phyloP scores from a whole-genome alignment of 805 yeast species.

The Kazachstania taianensis region DNA sequence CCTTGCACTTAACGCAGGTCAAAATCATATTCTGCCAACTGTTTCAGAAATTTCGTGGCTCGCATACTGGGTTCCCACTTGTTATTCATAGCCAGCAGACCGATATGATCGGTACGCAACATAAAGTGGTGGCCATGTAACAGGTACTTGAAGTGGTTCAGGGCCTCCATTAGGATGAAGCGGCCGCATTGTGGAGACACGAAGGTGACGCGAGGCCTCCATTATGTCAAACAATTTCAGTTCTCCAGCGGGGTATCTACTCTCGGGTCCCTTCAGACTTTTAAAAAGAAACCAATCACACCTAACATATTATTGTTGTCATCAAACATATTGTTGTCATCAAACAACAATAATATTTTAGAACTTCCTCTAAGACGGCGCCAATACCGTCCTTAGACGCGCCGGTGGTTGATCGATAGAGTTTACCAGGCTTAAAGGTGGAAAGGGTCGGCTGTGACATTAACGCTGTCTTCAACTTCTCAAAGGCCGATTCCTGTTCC shows the following conservation, averaged over 20 bases:
- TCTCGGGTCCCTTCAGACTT: conserved; percentile 30
- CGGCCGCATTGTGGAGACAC: no score
- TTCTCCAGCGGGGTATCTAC: conserved; percentile 10
- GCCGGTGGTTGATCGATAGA: conserved; percentile 9
- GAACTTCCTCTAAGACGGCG: conserved; percentile 12
- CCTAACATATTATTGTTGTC: conserved; percentile 5
- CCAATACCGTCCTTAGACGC: conserved; percentile 10
- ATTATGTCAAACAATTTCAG: conserved; percentile 9
- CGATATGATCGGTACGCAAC: neutral
- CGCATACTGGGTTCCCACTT: neutral
- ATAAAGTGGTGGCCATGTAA: conserved; percentile 3
- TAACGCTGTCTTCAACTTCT: conserved; percentile 1
- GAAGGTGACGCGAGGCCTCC: no score
- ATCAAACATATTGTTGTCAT: no score
- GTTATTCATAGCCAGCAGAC: neutral
- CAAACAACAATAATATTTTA: no score
- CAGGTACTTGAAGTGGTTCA: conserved; percentile 8
- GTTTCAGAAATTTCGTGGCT: neutral
- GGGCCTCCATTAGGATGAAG: no score
- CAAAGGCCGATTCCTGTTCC: conserved; percentile 2
- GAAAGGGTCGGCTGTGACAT: conserved; percentile 3
- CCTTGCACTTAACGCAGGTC: neutral
- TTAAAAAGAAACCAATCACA: conserved; percentile 10
- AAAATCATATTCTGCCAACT: neutral
- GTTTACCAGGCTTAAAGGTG: conserved; percentile 2